Conservation (phyloP, 139 green algal species). For the Chlorella sp. region DNA sequence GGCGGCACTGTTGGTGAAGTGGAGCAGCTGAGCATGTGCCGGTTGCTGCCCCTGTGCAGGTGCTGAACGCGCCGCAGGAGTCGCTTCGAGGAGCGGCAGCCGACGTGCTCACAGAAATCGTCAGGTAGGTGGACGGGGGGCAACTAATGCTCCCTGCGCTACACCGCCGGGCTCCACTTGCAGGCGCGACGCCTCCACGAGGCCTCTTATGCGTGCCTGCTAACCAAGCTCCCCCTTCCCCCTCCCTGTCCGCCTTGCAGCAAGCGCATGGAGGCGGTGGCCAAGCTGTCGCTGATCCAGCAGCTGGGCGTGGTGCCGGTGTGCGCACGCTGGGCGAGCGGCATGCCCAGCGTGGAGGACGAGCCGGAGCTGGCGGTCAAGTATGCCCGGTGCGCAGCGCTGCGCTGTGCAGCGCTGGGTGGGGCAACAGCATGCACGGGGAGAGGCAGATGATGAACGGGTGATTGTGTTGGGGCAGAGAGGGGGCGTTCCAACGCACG, state of each 20-base stretch:
- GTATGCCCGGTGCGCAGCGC: constrained; percentile 46
- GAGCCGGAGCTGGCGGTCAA: constrained; percentile 72
- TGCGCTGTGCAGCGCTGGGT: background rate
- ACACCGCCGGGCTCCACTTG: too few relatives aligned
- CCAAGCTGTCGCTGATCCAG: constrained; percentile 85
- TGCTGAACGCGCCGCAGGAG: constrained; percentile 38
- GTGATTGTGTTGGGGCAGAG: background rate
- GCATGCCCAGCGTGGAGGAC: constrained; percentile 52
- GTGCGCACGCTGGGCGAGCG: constrained; percentile 53
- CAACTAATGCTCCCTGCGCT: too few relatives aligned
- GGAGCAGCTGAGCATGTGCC: too few relatives aligned
- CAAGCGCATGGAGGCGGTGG: constrained; percentile 88
- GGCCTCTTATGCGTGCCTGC: too few relatives aligned
- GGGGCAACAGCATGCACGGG: background rate
- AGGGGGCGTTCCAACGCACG: too few relatives aligned
- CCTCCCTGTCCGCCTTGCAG: background rate
- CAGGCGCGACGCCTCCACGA: too few relatives aligned
- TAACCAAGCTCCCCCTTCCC: background rate
- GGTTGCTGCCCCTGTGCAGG: constrained; percentile 29
- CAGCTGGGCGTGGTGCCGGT: constrained; percentile 65
- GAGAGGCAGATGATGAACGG: background rate
- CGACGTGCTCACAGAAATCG: constrained; percentile 79
- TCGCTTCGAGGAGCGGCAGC: constrained; percentile 64
- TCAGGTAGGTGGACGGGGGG: constrained; percentile 30
- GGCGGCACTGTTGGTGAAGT: too few relatives aligned